A percentile compares a stretch with the other conserved stretches of the same genome.
These are phyloP conservation scores for Phlyctochytrium bullatum DNA, from an alignment of 192 early-diverging fungal genomes.

Conservation along the genomic window DNA sequence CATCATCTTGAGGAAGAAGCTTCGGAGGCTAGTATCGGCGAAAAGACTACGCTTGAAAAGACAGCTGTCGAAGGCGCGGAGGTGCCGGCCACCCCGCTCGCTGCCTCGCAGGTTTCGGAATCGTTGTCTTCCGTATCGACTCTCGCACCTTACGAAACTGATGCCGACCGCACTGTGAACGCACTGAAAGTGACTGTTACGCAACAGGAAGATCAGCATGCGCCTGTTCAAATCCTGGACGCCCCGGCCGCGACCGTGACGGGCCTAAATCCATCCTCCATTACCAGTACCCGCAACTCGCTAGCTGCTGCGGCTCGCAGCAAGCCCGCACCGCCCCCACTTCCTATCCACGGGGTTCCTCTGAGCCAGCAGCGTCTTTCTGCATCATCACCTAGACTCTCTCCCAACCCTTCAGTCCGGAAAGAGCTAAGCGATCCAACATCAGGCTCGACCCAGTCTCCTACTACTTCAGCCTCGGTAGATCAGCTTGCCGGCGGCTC, in stretches of 20 bases:
- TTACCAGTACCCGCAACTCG: too few species aligned
- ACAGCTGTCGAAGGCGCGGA: too few species aligned
- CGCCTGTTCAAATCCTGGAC: too few species aligned
- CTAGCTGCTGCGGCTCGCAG: too few species aligned
- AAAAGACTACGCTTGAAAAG: too few species aligned
- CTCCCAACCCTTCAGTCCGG: too few species aligned
- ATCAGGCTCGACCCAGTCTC: background rate
- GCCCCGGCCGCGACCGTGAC: conserved; percentile 17
- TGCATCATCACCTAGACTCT: conserved; percentile 6
- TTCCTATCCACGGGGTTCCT: conserved; percentile 1
- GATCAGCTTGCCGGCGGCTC: background rate
- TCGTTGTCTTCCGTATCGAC: conserved; percentile 1
- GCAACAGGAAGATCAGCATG: too few species aligned
- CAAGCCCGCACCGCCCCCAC: conserved; percentile 2
- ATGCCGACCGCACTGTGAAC: conserved; percentile 1
- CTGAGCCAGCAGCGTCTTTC: background rate
- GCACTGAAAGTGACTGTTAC: conserved; percentile 25
- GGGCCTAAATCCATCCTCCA: too few species aligned
- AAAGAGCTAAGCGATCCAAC: too few species aligned
- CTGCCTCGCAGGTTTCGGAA: background rate
- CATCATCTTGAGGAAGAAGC: background rate
- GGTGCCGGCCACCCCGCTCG: too few species aligned
- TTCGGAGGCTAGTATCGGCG: too few species aligned
- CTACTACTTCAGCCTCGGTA: too few species aligned
- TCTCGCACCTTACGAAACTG: background rate